These are phyloP conservation scores for Trifolium subterraneum DNA, from an alignment of 306 rosid genomes.

Conservation along the genomic window DNA sequence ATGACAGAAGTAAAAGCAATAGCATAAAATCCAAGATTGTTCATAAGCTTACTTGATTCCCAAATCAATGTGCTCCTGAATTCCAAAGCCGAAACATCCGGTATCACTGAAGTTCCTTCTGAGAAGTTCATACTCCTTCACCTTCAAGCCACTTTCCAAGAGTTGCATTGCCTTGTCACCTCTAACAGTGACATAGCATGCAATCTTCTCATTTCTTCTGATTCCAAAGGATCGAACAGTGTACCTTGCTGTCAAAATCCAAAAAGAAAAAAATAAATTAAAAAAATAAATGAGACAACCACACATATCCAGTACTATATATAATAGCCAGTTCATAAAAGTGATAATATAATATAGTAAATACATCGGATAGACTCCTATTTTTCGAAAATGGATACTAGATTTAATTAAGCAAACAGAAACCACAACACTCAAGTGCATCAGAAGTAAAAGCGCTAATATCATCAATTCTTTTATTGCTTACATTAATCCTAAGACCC, in stretches of 20 bases:
- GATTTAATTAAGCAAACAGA: neutral
- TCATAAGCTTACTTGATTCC: constrained; percentile 80
- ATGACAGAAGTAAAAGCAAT: neutral
- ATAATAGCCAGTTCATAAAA: neutral
- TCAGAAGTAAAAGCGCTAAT: neutral
- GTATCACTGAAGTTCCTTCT: constrained; percentile 86
- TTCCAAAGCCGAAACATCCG: constrained; percentile 88
- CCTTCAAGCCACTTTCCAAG: constrained; percentile 86
- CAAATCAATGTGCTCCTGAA: constrained; percentile 85
- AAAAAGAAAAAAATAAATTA: neutral
- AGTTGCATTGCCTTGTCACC: constrained; percentile 93
- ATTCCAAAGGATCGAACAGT: constrained; percentile 84
- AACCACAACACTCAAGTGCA: neutral
- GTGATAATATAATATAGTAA: neutral
- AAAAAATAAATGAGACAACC: neutral
- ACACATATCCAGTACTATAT: neutral
- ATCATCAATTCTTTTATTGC: neutral
- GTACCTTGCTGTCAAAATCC: constrained; percentile 63
- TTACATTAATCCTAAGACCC: neutral
- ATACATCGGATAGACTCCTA: neutral
- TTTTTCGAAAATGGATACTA: neutral
- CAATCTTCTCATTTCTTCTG: constrained; percentile 87
- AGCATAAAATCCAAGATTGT: constrained; percentile 5
- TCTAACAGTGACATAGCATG: constrained; percentile 86
- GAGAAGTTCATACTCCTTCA: constrained; percentile 78